Evolutionary conservation across 2,329 filamentous ascomycete species (phyloP).

Genomic region (Neoarthrinium moseri): DNA sequence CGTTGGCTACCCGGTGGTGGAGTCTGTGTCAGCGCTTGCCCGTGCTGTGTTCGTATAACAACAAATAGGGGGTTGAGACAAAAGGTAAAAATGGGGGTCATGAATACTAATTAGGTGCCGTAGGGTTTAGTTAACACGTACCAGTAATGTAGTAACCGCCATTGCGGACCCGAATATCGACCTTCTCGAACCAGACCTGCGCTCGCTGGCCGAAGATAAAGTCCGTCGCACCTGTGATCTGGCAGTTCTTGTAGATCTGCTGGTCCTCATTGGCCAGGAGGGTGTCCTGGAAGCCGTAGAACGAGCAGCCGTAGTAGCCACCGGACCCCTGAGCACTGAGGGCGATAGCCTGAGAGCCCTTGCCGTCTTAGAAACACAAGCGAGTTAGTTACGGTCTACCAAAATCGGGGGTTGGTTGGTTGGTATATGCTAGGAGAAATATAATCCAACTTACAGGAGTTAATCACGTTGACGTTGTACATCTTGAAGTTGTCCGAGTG

Average conservation of each 20-base stretch:
- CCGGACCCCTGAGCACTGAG: conserved; percentile 41
- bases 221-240: conserved; percentile 48
- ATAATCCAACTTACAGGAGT: conserved; percentile 29
- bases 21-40: too few species aligned
- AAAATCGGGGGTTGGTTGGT: not conserved
- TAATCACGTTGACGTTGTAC: conserved; percentile 59
- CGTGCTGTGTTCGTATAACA: too few species aligned
- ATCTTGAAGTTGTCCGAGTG: conserved; percentile 51
- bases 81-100: not conserved
- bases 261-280: conserved; percentile 43
- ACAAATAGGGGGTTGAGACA: too few species aligned
- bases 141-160: conserved; percentile 40
- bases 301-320: conserved; percentile 45
- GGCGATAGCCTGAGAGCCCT: conserved; percentile 46
- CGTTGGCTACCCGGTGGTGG: conserved; percentile 34
- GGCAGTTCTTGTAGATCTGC: conserved; percentile 44
- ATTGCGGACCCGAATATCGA: conserved; percentile 36
- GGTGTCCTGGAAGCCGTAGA: conserved; percentile 51
- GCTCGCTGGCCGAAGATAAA: conserved; percentile 47
- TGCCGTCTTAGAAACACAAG: conserved; percentile 27
- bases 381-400: not conserved
- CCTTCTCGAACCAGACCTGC: conserved; percentile 42
- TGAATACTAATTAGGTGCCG: not conserved
- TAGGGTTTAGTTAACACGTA: conserved; percentile 15
- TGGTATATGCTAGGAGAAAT: not conserved